A percentile compares a stretch with the other conserved stretches of the same genome.
Conservation (phyloP, 2,329 filamentous ascomycete species). For the Triangularia setosa region DNA sequence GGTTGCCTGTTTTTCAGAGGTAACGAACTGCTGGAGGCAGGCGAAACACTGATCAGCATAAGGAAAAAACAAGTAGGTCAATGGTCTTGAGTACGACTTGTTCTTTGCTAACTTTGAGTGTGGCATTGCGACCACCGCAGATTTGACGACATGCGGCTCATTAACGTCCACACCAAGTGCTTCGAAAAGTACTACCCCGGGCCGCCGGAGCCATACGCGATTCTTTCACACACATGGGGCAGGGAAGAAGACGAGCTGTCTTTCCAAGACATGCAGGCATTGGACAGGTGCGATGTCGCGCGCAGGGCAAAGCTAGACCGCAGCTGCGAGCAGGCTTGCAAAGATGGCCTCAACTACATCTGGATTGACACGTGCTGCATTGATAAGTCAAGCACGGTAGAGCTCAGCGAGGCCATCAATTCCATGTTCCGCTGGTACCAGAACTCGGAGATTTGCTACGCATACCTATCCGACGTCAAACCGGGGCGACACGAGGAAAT, state of each 20-base stretch:
- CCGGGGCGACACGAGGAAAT: background rate
- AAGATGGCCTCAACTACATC: conserved; percentile 4
- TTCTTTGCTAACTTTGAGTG: background rate
- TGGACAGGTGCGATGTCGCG: background rate
- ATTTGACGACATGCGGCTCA: background rate
- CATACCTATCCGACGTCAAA: background rate
- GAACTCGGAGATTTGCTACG: background rate
- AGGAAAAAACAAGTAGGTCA: too few relatives aligned
- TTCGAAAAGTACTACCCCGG: background rate
- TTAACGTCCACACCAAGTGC: background rate
- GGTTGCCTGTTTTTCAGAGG: too few relatives aligned
- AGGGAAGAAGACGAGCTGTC: conserved; percentile 6
- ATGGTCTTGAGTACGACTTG: too few relatives aligned
- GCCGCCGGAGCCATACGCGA: conserved; percentile 6
- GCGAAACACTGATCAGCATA: too few relatives aligned
- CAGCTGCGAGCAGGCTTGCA: background rate
- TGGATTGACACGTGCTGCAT: conserved; percentile 21
- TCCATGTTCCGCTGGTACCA: conserved; percentile 8
- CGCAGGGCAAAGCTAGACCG: background rate
- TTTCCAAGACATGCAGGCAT: background rate
- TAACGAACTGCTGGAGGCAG: too few relatives aligned
- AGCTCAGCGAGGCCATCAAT: background rate
- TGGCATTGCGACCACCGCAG: background rate
- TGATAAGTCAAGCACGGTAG: background rate
- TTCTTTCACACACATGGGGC: conserved; percentile 15